Percentiles rank a stretch among this genome's conserved stretches.
phyloP scores from a whole-genome alignment of 1,139 yeast genomes.

The Hemisphaericaspora lyxosophila region DNA sequence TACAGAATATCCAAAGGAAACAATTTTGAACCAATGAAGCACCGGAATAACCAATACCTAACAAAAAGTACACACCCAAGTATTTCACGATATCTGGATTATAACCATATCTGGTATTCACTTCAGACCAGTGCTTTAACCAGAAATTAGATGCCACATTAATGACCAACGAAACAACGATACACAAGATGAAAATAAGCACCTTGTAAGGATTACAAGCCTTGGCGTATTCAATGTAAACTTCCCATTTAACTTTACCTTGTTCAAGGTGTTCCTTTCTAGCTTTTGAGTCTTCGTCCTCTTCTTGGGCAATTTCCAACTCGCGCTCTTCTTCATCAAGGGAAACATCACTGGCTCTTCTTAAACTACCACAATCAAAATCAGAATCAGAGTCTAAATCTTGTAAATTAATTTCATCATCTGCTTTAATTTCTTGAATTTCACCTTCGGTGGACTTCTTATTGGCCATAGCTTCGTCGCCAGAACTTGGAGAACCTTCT shows the following conservation, averaged over 20 bases:
- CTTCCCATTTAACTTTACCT: conserved; percentile 91
- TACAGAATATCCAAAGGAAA: conserved; percentile 78
- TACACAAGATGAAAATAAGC: conserved; percentile 48
- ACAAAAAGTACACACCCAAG: conserved; percentile 69
- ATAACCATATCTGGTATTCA: conserved; percentile 64
- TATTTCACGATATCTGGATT: conserved; percentile 73
- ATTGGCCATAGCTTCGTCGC: conserved; percentile 6
- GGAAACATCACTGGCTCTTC: conserved; percentile 72
- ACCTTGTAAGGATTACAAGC: conserved; percentile 85
- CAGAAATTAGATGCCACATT: conserved; percentile 67
- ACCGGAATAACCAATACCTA: conserved; percentile 67
- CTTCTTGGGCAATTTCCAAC: conserved; percentile 42
- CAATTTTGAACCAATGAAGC: conserved; percentile 66
- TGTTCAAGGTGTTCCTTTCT: conserved; percentile 82
- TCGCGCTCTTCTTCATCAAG: conserved; percentile 36
- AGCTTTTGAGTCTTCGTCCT: conserved; percentile 42
- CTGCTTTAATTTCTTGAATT: conserved; percentile 11
- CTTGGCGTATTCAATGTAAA: conserved; percentile 77
- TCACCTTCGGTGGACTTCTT: conserved; percentile 8
- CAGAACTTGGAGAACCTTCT: conserved; percentile 14
- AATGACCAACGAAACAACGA: conserved; percentile 57
- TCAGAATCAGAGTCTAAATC: conserved; percentile 36
- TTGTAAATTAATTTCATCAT: conserved; percentile 18
- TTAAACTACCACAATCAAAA: conserved; percentile 46
- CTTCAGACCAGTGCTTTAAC: conserved; percentile 97